A percentile compares a stretch with the other conserved stretches of the same genome.
Conservation (phyloP, 805 yeast genomes). For the Saccharomycopsis sp. region DNA sequence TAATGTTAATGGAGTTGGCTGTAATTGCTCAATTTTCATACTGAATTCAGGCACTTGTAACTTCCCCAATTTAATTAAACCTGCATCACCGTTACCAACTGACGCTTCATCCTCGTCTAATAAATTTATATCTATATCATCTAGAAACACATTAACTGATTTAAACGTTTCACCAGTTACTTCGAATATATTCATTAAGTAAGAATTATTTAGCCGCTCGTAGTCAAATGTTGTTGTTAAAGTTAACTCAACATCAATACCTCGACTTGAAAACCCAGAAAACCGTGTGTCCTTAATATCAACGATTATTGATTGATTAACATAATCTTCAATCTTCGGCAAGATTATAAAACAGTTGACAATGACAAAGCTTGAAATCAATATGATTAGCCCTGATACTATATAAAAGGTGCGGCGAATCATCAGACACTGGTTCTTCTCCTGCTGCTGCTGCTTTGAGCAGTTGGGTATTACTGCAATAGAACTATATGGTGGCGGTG, state of each 20-base stretch:
- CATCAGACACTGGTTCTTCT: too few species aligned
- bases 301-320: conserved; percentile 9
- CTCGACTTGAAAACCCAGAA: conserved; percentile 10
- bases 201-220: conserved; percentile 10
- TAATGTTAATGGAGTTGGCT: conserved; percentile 5
- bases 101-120: not conserved
- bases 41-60: conserved; percentile 12
- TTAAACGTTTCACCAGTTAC: conserved; percentile 6
- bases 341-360: too few species aligned
- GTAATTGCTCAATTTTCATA: conserved; percentile 6
- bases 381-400: too few species aligned
- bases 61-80: conserved; percentile 9
- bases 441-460: too few species aligned
- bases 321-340: conserved; percentile 16
- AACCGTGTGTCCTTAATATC: conserved; percentile 14
- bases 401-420: too few species aligned
- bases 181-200: conserved; percentile 8
- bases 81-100: not conserved
- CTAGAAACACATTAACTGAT: conserved; percentile 9
- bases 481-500: too few species aligned
- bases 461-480: too few species aligned
- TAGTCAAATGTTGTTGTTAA: conserved; percentile 12
- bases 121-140: conserved; percentile 4
- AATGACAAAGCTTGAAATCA: too few species aligned
- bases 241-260: conserved; percentile 4